Percentiles rank a stretch among this genome's conserved stretches.
These are phyloP conservation scores for Austroboletus rostrupii DNA, from an alignment of 1,284 basidiomycete species.

Conservation along the genomic window DNA sequence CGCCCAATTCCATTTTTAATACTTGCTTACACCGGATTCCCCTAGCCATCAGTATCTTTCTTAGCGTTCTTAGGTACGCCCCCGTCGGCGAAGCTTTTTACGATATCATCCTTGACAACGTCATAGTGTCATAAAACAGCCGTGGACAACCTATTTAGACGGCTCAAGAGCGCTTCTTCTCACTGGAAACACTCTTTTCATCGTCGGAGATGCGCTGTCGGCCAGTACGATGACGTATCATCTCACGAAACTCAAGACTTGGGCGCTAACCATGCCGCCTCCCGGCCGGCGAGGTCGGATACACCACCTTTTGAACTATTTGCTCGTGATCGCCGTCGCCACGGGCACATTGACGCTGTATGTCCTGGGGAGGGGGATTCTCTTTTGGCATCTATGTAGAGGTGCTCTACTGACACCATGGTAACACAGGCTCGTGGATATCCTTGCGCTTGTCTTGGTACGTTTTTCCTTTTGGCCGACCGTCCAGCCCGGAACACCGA, in stretches of 20 bases:
- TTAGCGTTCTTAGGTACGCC: slow-evolving; percentile 19
- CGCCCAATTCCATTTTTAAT: not conserved
- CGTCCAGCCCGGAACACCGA: not conserved
- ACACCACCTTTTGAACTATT: slow-evolving; percentile 20
- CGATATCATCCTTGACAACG: not conserved
- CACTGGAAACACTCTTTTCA: slow-evolving; percentile 23
- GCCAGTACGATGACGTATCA: slow-evolving; percentile 24
- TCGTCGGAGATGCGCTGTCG: slow-evolving; percentile 22
- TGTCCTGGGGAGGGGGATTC: not conserved
- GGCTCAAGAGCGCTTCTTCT: slow-evolving; percentile 11
- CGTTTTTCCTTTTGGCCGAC: not conserved
- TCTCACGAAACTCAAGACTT: slow-evolving; percentile 15
- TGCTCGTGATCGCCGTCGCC: slow-evolving; percentile 26
- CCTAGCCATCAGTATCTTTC: slow-evolving; percentile 20
- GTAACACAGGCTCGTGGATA: slow-evolving; percentile 22
- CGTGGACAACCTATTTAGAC: slow-evolving; percentile 17
- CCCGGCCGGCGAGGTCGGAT: slow-evolving; percentile 13
- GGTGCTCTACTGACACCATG: not conserved
- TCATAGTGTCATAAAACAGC: slow-evolving; percentile 10
- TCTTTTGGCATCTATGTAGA: not conserved
- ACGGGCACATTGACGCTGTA: slow-evolving; percentile 26
- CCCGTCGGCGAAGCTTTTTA: not conserved
- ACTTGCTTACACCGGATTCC: not conserved
- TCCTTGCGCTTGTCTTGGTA: slow-evolving; percentile 28
- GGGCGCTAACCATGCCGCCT: not conserved